Conservation (phyloP, 2,329 filamentous ascomycete genomes). For the Lachnellula arida region DNA sequence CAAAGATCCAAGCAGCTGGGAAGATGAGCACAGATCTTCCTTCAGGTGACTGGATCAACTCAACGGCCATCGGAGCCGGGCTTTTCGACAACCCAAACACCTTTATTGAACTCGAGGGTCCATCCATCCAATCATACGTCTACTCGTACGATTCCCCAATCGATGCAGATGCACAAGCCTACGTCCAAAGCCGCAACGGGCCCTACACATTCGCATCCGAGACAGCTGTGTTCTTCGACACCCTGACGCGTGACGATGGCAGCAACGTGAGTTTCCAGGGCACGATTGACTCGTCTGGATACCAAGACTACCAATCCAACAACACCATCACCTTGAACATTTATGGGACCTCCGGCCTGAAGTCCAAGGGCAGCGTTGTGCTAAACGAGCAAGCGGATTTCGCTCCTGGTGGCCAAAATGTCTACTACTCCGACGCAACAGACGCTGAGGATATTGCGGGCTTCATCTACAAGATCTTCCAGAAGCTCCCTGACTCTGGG, state of each 20-base stretch:
- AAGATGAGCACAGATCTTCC: conserved; percentile 32
- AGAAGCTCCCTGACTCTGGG: conserved; percentile 36
- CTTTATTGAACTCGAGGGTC: conserved; percentile 43
- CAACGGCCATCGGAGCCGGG: conserved; percentile 44
- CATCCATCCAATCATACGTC: conserved; percentile 42
- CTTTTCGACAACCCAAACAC: conserved; percentile 55
- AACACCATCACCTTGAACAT: conserved; percentile 52
- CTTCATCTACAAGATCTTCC: conserved; percentile 48
- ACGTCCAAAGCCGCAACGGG: conserved; percentile 44
- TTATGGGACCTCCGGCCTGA: conserved; percentile 51
- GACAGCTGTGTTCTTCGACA: conserved; percentile 49
- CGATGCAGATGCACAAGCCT: conserved; percentile 40
- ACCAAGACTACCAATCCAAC: conserved; percentile 35
- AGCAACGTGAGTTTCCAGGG: conserved; percentile 44
- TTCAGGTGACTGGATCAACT: conserved; percentile 42
- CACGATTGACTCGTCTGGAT: conserved; percentile 47
- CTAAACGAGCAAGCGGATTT: conserved; percentile 39
- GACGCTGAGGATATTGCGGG: conserved; percentile 45
- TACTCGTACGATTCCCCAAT: conserved; percentile 43
- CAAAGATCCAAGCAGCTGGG: conserved; percentile 33
- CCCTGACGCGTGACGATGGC: conserved; percentile 39
- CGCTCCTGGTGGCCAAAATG: conserved; percentile 38
- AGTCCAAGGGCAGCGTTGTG: conserved; percentile 43
- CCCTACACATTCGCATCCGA: conserved; percentile 50
- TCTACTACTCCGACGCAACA: conserved; percentile 44